Evolutionary conservation across 768 basidiomycete species (phyloP).

Genomic region (Boletus patriciae): DNA sequence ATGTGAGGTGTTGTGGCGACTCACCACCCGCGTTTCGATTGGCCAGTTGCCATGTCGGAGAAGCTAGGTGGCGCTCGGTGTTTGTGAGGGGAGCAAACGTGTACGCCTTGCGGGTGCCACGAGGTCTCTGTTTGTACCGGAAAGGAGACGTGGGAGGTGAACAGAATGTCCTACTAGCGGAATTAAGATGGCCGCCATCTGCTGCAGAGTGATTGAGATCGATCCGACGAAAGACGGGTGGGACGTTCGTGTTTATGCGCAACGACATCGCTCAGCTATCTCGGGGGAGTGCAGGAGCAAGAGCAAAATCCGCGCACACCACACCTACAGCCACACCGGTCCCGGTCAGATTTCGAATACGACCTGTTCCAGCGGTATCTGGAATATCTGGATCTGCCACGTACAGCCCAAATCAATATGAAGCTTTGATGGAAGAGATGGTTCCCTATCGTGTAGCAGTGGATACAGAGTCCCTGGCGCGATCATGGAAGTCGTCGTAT

Average conservation of each 20-base stretch:
- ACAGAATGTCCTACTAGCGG: conserved; percentile 12
- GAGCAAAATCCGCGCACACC: conserved; percentile 16
- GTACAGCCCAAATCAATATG: conserved; percentile 15
- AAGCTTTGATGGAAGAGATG: conserved; percentile 11
- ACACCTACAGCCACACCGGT: conserved; percentile 16
- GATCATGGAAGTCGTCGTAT: conserved; percentile 15
- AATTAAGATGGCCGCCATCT: conserved; percentile 15
- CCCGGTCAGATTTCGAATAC: conserved; percentile 29
- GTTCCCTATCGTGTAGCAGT: conserved; percentile 14
- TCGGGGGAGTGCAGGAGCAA: conserved; percentile 5
- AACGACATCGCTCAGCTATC: conserved; percentile 27
- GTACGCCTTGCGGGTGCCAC: conserved; percentile 33
- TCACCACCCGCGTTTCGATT: conserved; percentile 33
- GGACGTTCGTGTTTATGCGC: conserved; percentile 32
- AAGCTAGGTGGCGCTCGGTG: conserved; percentile 31
- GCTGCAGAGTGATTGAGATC: conserved; percentile 19
- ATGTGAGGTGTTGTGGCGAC: conserved; percentile 21
- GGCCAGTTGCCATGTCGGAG: conserved; percentile 22
- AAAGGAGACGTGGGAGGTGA: conserved; percentile 25
- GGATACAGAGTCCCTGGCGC: conserved; percentile 16
- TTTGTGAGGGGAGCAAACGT: conserved; percentile 35
- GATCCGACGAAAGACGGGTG: conserved; percentile 20
- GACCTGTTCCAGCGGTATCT: conserved; percentile 12
- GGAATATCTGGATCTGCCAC: conserved; percentile 8
- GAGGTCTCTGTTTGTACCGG: conserved; percentile 26